phyloP scores from a whole-genome alignment of 164 flowering plant genomes.

The Liriodendron chinense region DNA sequence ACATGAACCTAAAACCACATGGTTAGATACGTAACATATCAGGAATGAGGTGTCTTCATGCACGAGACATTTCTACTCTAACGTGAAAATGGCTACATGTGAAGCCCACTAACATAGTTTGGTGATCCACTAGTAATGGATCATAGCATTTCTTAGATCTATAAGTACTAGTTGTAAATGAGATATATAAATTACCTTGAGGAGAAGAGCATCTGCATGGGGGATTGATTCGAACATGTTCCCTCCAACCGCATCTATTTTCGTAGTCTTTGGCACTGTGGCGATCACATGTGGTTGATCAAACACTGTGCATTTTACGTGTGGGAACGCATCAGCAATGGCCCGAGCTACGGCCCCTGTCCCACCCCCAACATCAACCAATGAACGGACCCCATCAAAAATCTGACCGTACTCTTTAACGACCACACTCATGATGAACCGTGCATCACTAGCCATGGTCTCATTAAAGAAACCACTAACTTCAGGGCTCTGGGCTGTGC shows the following conservation, averaged over 20 bases:
- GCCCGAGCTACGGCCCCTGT: not conserved
- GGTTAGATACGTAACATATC: too few species aligned
- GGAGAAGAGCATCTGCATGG: conserved; percentile 24
- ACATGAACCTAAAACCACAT: too few species aligned
- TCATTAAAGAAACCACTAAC: conserved; percentile 25
- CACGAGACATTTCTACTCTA: too few species aligned
- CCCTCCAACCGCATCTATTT: conserved; percentile 20
- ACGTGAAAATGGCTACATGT: too few species aligned
- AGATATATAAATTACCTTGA: conserved; percentile 22
- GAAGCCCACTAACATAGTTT: too few species aligned
- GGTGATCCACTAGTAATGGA: too few species aligned
- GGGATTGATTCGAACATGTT: conserved; percentile 34
- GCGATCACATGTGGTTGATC: conserved; percentile 46
- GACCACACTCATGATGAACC: conserved; percentile 21
- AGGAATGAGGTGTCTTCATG: too few species aligned
- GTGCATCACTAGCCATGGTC: conserved; percentile 44
- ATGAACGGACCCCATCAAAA: conserved; percentile 10
- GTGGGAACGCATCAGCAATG: not conserved
- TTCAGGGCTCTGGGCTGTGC: not conserved
- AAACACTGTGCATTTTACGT: conserved; percentile 25
- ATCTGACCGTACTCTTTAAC: conserved; percentile 15
- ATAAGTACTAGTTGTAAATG: too few species aligned
- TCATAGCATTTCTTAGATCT: too few species aligned
- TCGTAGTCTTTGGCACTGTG: conserved; percentile 9
- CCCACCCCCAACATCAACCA: not conserved